Evolutionary conservation across 116 monocot genomes (phyloP).

Genomic region (Zostera marina): DNA sequence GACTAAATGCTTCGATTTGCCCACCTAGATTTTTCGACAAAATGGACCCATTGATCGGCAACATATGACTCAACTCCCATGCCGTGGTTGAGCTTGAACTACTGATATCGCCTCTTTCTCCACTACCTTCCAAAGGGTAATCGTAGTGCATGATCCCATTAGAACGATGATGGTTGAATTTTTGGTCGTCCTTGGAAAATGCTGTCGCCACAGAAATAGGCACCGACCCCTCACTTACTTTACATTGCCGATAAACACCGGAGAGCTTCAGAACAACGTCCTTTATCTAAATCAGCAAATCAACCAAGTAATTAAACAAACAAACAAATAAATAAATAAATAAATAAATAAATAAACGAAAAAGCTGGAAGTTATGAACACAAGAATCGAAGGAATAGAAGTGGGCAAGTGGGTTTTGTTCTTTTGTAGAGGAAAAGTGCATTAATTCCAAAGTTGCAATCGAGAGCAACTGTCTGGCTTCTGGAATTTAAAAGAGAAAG

Average conservation of each 20-base stretch:
- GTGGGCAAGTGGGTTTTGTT: no score
- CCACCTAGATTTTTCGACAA: no score
- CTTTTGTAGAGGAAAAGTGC: no score
- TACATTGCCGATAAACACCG: conserved; percentile 30
- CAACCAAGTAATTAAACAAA: no score
- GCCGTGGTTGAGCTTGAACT: conserved; percentile 44
- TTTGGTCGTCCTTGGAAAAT: background rate
- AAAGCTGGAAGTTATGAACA: no score
- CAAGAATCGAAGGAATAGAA: no score
- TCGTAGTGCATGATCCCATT: conserved; percentile 4
- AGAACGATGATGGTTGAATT: background rate
- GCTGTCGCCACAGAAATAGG: background rate
- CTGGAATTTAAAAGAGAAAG: no score
- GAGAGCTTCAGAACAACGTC: conserved; percentile 70
- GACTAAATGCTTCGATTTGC: background rate
- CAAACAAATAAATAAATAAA: no score
- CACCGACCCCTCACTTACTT: background rate
- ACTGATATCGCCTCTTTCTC: no score
- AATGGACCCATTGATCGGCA: background rate
- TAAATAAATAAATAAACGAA: no score
- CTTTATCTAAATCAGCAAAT: conserved; percentile 33
- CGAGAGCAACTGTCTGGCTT: no score
- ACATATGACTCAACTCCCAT: conserved; percentile 30
- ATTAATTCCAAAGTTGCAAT: no score
- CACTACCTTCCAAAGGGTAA: background rate